Base-by-base conservation (phyloP, 805 yeast species). In the Zygotorulaspora chibaensis region DNA sequence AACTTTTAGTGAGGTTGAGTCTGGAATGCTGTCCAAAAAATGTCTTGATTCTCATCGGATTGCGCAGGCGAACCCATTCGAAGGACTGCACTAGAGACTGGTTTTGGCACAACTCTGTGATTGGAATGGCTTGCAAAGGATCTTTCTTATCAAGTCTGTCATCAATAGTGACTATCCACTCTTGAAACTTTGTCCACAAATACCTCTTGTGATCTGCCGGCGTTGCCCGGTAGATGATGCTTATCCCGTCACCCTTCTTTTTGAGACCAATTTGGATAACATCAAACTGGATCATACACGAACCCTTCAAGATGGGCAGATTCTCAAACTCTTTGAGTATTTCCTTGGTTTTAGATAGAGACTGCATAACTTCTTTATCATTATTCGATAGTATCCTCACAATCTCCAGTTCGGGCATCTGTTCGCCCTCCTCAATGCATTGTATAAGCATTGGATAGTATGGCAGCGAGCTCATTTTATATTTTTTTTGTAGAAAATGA, bases 381-480 rank as follows among this genome's bases (percentile, higher is more conserved):
- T 50, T 42, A 29, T 53, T 48, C 8, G 50, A 36, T 48, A 48
- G 53, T 12, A 56, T 45, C 28, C 46, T 48, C 2, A 50, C 50
- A 8, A 55, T 36, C 37, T 54, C 55, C 11, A 17, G 27, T 15
- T 27, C 30, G 10, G 50, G 46, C 7, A 45, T 42, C 12, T 27
- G 35, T 3, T 38, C 23, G n/a, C 51, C 53, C 23, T 52, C 38
- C 17, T 41, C 29, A 2, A 43, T 16, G 28, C 53, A 44, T 3
- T 59, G 61, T 7, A 58, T 52, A 31, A 50, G 51, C 38, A 53
- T 35, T 8, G 61, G 61, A 23, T 54, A 54, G 17, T 53, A 52
- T 12, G 50, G 48, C 8, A 54, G 18, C 30, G 45, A 42, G 29
- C 45, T 48, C 36, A 33, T 39, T 20, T 30, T 38, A 23, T 41